Conservation (phyloP, 225 moss, liverwort and hornwort species). For the Bryum argenteum region DNA sequence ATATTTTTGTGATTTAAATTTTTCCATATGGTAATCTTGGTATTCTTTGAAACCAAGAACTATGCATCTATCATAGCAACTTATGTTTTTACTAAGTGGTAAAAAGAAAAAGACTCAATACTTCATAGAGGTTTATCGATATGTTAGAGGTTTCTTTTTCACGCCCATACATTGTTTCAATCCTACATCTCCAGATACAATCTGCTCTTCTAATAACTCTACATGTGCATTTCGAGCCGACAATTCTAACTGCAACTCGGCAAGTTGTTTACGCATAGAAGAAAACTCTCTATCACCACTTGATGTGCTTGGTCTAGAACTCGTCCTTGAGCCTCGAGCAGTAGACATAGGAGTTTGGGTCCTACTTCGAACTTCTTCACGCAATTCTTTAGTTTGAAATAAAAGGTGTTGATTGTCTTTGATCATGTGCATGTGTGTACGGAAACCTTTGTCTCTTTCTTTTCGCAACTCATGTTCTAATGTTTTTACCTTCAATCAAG, state of each 20-base stretch:
- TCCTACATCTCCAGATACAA: background rate
- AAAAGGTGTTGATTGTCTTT: slow-evolving; percentile 72
- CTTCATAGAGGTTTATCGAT: background rate
- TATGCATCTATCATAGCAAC: too few species aligned
- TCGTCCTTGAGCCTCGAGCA: background rate
- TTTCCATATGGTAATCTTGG: too few species aligned
- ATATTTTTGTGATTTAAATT: too few species aligned
- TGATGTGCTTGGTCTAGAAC: slow-evolving; percentile 3
- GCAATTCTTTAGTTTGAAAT: slow-evolving; percentile 55
- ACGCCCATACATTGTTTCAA: slow-evolving; percentile 29
- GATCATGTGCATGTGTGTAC: slow-evolving; percentile 62
- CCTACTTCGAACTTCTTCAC: slow-evolving; percentile 39
- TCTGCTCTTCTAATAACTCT: slow-evolving; percentile 36
- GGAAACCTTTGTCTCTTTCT: slow-evolving; percentile 64
- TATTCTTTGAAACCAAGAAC: too few species aligned
- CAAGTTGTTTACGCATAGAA: slow-evolving; percentile 28
- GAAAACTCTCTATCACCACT: slow-evolving; percentile 4
- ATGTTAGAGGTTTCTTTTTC: slow-evolving; percentile 18
- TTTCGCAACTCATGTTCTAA: slow-evolving; percentile 58
- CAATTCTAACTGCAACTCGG: slow-evolving; percentile 38
- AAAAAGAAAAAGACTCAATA: too few species aligned
- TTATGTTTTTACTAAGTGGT: too few species aligned
- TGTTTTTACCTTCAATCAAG: slow-evolving; percentile 56
- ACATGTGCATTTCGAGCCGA: slow-evolving; percentile 20
- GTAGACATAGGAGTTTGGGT: slow-evolving; percentile 18